Conservation (phyloP, 2,329 filamentous ascomycete species). For the Penicillium sp. region DNA sequence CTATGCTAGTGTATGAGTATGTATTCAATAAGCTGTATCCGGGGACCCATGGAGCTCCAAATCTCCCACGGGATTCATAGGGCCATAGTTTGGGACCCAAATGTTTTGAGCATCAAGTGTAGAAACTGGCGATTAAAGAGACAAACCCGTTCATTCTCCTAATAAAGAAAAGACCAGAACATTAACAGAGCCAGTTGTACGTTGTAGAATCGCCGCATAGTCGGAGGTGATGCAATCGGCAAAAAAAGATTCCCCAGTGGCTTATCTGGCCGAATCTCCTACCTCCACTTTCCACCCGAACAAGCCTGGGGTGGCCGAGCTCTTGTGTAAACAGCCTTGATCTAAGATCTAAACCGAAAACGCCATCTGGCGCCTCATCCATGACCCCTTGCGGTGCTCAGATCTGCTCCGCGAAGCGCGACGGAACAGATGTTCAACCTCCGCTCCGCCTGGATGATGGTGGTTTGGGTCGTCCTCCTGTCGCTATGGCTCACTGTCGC, state of each 20-base stretch:
- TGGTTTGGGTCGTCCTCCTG: slow-evolving; percentile 34
- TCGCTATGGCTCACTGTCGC: slow-evolving; percentile 37
- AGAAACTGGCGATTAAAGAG: no score
- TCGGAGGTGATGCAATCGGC: slow-evolving; percentile 17
- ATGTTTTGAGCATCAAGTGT: background rate
- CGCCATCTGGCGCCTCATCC: slow-evolving; percentile 17
- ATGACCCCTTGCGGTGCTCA: slow-evolving; percentile 26
- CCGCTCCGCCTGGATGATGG: slow-evolving; percentile 33
- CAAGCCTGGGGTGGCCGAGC: background rate
- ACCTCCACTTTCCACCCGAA: slow-evolving; percentile 7
- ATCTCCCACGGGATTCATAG: background rate
- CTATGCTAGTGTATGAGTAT: no score
- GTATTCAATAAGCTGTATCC: no score
- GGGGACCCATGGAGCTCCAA: no score
- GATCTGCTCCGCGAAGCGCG: slow-evolving; percentile 37
- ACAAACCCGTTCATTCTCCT: no score
- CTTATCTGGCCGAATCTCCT: slow-evolving; percentile 34
- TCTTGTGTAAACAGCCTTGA: background rate
- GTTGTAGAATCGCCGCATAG: background rate
- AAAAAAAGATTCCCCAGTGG: slow-evolving; percentile 21
- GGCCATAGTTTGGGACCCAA: background rate
- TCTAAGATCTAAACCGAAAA: background rate
- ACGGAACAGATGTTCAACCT: slow-evolving; percentile 40
- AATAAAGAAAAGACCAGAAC: no score
- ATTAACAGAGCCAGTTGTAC: no score